Base-by-base conservation (phyloP, 306 rosid species). In the Benincasa hispida region DNA sequence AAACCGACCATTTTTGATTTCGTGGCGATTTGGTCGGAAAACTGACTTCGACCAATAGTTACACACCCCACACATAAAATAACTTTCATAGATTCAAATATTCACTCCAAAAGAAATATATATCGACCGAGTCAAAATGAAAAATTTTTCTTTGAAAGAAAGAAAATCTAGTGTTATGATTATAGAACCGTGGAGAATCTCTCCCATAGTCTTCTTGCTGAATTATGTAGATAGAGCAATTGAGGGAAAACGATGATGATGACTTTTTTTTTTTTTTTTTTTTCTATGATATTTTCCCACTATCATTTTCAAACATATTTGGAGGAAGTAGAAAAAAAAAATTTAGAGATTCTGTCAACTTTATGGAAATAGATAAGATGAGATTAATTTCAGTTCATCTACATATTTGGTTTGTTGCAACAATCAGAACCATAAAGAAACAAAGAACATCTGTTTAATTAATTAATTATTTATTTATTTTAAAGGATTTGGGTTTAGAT, bases 141-240 rank as follows among this genome's bases (percentile, higher is more conserved):
- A n/a, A n/a, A n/a, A n/a, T 55, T 21, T 21, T 4, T 30, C 35
- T 32, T 32, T 32, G 8, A 39, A 42, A 8, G 48, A 21, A 21
- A 66, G 32, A 41, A 67, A 67, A 67, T 41, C 74, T 67, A 39
- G 30, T 67, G 74, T 21, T 67, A 67, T 67, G 53, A 67, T 67
- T 11, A 19, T 39, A 25, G 6, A 67, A 41, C 54, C 30, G 32
- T 67, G 74, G 74, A 67, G 74, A 67, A 67, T 67, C 74, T 39
- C n/a, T 39, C 74, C 72, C 72, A 34, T 15, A 63, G 72, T 63
- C 72, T 63, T 34, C 48, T 8, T 63, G 72, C 48, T 30, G 39
- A 32, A 63, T 63, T 63, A 63, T 63, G 72, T 18, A 34, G 42
- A 66, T 0, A 35, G 73, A 66, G 73, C 30, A 39, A 67, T n/a